Conservation (phyloP, 257 asterid species). For the Scutellaria galericulata region DNA sequence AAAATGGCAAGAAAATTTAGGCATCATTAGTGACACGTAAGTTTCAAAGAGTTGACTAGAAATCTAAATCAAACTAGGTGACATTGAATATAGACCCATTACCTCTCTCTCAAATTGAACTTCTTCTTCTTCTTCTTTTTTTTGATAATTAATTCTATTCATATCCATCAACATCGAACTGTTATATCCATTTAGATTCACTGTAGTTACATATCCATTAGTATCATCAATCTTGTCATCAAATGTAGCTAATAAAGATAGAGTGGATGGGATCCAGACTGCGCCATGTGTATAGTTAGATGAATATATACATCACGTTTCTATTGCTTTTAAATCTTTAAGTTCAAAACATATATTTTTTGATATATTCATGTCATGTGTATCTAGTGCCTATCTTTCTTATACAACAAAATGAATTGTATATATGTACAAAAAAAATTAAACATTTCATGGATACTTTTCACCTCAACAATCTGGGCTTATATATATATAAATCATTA, state of each 20-base stretch:
- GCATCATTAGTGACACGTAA: constrained; percentile 28
- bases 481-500: no score
- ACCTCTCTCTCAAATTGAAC: neutral
- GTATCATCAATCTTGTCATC: constrained; percentile 9
- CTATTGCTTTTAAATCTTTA: neutral
- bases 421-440: neutral
- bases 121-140: neutral
- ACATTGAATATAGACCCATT: constrained; percentile 39
- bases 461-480: no score
- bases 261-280: neutral
- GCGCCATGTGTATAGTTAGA: neutral
- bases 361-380: no score
- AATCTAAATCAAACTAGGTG: neutral
- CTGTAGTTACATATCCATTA: constrained; percentile 28
- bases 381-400: neutral
- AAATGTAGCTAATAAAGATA: neutral
- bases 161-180: constrained; percentile 19
- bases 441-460: no score
- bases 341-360: neutral
- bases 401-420: neutral
- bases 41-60: constrained; percentile 26
- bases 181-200: neutral
- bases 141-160: neutral
- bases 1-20: neutral
- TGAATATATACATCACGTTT: neutral